Percentiles rank a stretch among this genome's conserved stretches.
Conservation (phyloP, 2,329 filamentous ascomycete genomes). For the Annulohypoxylon truncatum region DNA sequence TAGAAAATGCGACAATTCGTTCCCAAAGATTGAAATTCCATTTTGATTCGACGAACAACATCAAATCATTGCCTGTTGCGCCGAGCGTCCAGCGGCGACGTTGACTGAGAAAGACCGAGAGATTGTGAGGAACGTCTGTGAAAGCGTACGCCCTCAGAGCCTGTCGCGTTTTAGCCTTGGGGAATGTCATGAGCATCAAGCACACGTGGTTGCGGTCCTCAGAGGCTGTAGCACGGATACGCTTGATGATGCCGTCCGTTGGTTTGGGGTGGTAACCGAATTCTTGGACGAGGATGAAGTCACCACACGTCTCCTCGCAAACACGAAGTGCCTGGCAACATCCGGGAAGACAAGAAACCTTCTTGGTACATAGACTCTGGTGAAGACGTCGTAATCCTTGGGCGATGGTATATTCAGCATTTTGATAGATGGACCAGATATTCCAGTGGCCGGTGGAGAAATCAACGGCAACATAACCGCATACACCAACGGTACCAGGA, state of each 20-base stretch:
- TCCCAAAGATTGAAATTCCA: slow-evolving; percentile 58
- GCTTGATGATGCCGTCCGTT: slow-evolving; percentile 61
- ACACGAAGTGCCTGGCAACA: slow-evolving; percentile 63
- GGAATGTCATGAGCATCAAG: slow-evolving; percentile 60
- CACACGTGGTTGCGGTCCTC: slow-evolving; percentile 63
- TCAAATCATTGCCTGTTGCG: slow-evolving; percentile 61
- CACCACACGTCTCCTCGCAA: slow-evolving; percentile 61
- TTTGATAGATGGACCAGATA: slow-evolving; percentile 60
- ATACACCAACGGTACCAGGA: slow-evolving; percentile 59
- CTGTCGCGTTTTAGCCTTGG: slow-evolving; percentile 58
- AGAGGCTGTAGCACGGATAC: slow-evolving; percentile 61
- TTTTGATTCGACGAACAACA: slow-evolving; percentile 59
- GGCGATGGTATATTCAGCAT: slow-evolving; percentile 61
- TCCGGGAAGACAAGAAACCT: slow-evolving; percentile 61
- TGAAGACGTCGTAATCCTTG: slow-evolving; percentile 61
- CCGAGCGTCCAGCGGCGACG: slow-evolving; percentile 62
- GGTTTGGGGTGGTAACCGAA: slow-evolving; percentile 62
- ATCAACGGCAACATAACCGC: slow-evolving; percentile 61
- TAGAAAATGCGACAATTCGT: slow-evolving; percentile 59
- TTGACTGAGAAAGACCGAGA: slow-evolving; percentile 61
- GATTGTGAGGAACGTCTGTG: slow-evolving; percentile 59
- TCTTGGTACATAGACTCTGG: slow-evolving; percentile 61
- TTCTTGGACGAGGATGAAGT: slow-evolving; percentile 57
- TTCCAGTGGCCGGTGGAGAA: slow-evolving; percentile 57
- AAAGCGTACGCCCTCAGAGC: slow-evolving; percentile 60